Conservation (phyloP, 2,329 filamentous ascomycete species). For the Colletotrichum spaethianum region DNA sequence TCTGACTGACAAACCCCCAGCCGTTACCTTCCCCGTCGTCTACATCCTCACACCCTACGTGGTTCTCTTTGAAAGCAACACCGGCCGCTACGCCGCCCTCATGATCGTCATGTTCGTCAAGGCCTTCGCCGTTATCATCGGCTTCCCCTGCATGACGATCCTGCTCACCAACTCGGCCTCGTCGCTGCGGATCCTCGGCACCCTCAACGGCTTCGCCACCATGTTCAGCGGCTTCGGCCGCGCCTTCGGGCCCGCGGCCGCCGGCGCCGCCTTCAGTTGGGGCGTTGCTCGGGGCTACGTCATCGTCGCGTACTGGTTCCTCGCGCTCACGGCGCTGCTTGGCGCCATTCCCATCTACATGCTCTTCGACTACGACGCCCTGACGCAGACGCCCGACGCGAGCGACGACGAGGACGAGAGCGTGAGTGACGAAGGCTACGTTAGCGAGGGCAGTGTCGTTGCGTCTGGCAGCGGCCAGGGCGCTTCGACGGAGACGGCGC, state of each 20-base stretch:
- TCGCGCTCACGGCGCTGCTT: constrained; percentile 74
- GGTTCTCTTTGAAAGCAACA: constrained; percentile 68
- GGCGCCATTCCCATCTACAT: constrained; percentile 82
- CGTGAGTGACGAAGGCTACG: constrained; percentile 45
- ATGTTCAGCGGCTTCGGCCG: constrained; percentile 85
- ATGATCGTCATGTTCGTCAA: constrained; percentile 80
- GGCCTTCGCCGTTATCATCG: constrained; percentile 82
- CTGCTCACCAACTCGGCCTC: constrained; percentile 90
- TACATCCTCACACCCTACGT: constrained; percentile 90
- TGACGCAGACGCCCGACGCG: constrained; percentile 50
- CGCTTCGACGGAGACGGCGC: constrained; percentile 13
- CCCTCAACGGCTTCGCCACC: constrained; percentile 92
- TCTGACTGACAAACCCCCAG: constrained; percentile 47
- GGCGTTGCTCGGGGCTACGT: constrained; percentile 84
- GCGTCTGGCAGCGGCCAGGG: constrained; percentile 14
- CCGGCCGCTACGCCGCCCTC: constrained; percentile 72
- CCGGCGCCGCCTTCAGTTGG: constrained; percentile 80
- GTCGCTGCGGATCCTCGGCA: constrained; percentile 86
- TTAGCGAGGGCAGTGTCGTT: constrained; percentile 22
- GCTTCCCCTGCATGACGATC: constrained; percentile 91
- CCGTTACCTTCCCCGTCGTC: constrained; percentile 78
- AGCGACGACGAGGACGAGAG: constrained; percentile 51
- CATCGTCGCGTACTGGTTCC: constrained; percentile 84
- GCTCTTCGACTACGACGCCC: constrained; percentile 83
- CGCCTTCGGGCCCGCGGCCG: constrained; percentile 81